Base-by-base conservation (phyloP, 2,329 filamentous ascomycete genomes). In the Sporothrix inflata region DNA sequence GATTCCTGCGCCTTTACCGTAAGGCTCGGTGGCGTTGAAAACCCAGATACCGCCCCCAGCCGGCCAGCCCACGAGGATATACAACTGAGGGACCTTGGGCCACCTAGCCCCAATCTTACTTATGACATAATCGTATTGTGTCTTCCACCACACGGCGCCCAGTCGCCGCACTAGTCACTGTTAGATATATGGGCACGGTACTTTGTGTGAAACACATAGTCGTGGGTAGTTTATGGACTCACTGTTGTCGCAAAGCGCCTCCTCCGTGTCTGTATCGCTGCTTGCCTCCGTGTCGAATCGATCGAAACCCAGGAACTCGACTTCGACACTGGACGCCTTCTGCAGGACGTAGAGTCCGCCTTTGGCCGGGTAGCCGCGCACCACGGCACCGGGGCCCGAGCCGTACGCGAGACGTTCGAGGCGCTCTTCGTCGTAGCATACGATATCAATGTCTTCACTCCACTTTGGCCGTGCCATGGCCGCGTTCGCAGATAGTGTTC, bases 131-230 rank as follows among this genome's bases (percentile, higher is more conserved):
- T 60, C 55, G 27, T 38, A 30, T 19, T 60, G 27, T 34, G 27
- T 60, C 55, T 60, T n/a, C 55, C 55, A 60, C 55, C 55, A 60
- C 27, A 38, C 55, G 24, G 55, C 55, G 27, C 55, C 55, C 55
- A 60, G 27, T n/a, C 27, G 27, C 14, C 55, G 55, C 55, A 60
- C 27, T 60, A 12, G 14, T 14, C 55, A 34, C 24, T 34, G 55
- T 60, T 60, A 60, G 27, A 34, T 60, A 60, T 34, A 19, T 34
- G 16, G 14, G 12, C 47, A 45, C 42, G 21, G 7, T 16, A 55
- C 1, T 60, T 34, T 60, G 11, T 30, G 27, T 34, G 55, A 34
- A 14, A n/a, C 3, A 34, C 11, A 38, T 11, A 24, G 8, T 19
- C 11, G 49, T 53, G 49, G 49, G 11, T 12, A 53, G 49, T 34